Conservation (phyloP, 2,329 filamentous ascomycete species). For the Rutstroemia sp. region DNA sequence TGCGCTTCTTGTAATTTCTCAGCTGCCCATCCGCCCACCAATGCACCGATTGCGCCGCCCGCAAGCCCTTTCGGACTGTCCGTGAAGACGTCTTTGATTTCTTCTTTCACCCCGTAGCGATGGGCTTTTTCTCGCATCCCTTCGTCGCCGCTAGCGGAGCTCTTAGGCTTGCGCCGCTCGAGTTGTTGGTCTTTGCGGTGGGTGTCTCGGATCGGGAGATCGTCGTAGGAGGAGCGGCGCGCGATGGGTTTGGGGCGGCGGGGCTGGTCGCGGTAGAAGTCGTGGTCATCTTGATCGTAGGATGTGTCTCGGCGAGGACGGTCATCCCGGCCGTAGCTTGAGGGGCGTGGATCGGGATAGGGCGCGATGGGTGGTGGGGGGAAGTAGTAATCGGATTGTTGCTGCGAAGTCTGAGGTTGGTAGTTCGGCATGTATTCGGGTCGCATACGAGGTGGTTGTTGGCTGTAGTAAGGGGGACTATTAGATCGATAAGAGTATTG, state of each 20-base stretch:
- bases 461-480: neutral
- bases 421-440: conserved; percentile 5
- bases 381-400: neutral
- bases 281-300: neutral
- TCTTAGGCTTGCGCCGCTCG: neutral
- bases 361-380: neutral
- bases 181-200: neutral
- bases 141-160: neutral
- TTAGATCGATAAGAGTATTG: neutral
- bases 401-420: neutral
- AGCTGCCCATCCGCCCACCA: conserved; percentile 23
- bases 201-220: neutral
- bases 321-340: neutral
- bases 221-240: conserved; percentile 3
- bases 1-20: conserved; percentile 16
- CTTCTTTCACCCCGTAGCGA: conserved; percentile 14
- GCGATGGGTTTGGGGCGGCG: neutral
- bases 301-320: neutral
- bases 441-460: conserved; percentile 3
- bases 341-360: neutral
- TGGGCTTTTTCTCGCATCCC: neutral
- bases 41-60: conserved; percentile 19
- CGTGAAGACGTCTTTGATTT: conserved; percentile 18
- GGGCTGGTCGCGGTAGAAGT: neutral
- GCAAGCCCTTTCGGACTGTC: conserved; percentile 15